Conservation (phyloP, 208 protist genomes). For the Wallacemonas collosoma region DNA sequence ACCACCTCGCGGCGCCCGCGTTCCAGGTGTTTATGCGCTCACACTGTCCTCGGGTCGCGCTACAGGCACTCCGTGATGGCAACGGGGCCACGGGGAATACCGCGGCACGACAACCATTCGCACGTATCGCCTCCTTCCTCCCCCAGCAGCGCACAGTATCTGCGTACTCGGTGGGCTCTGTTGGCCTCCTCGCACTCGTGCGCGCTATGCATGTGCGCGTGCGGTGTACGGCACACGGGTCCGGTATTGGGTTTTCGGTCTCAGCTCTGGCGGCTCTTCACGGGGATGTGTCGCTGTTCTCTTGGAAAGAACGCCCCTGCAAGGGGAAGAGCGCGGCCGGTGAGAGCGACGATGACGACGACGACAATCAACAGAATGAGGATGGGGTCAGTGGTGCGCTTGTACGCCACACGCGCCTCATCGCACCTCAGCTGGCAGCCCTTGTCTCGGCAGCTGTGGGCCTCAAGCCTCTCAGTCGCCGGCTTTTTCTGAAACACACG, state of each 20-base stretch:
- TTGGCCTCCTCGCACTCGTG: slow-evolving; percentile 21
- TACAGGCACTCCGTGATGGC: not conserved
- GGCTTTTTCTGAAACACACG: not conserved
- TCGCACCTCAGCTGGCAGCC: not conserved
- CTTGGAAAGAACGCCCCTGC: not conserved
- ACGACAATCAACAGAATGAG: not conserved
- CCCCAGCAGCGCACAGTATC: not conserved
- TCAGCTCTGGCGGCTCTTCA: not conserved
- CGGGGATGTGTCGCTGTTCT: slow-evolving; percentile 26
- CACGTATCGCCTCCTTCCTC: not conserved
- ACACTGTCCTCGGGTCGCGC: slow-evolving; percentile 18
- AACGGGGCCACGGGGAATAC: not conserved
- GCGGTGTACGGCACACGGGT: slow-evolving; percentile 6
- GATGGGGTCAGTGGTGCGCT: too few relatives aligned
- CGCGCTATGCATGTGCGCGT: slow-evolving; percentile 16
- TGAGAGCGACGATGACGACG: not conserved
- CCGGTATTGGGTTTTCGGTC: not conserved
- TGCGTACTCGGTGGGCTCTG: slow-evolving; percentile 5
- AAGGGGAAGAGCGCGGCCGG: not conserved
- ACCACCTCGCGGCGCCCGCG: slow-evolving; percentile 29
- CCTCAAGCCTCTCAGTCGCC: not conserved
- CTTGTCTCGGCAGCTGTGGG: not conserved
- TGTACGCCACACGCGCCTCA: not conserved
- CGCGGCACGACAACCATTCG: slow-evolving; percentile 14
- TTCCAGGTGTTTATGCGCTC: slow-evolving; percentile 23